Conservation (phyloP, 371 early-diverging fungal genomes). For the Sporodiniella umbellata region DNA sequence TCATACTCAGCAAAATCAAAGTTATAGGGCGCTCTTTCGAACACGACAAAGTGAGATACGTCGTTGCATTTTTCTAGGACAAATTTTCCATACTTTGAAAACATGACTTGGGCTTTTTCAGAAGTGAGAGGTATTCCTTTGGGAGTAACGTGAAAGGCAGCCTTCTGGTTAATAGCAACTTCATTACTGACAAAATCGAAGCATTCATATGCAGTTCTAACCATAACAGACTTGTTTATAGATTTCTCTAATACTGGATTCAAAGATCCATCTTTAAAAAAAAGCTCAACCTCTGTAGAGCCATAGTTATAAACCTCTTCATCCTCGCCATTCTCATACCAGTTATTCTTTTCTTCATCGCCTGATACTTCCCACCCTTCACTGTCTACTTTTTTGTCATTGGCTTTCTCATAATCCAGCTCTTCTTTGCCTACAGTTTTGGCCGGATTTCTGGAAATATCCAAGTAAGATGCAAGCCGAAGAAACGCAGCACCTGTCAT, state of each 20-base stretch:
- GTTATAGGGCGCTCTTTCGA: constrained; percentile 19
- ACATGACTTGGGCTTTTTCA: constrained; percentile 3
- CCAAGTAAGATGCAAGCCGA: constrained; percentile 27
- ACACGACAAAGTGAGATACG: constrained; percentile 28
- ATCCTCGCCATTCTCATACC: constrained; percentile 19
- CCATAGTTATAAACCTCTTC: constrained; percentile 42
- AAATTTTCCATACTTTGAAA: constrained; percentile 22
- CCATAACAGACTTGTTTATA: constrained; percentile 32
- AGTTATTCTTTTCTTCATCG: constrained; percentile 22
- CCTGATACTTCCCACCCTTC: constrained; percentile 42
- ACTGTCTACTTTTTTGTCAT: constrained; percentile 7
- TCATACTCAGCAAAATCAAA: constrained; percentile 4
- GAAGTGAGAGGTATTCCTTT: background rate
- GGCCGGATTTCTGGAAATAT: constrained; percentile 10
- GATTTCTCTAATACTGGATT: constrained; percentile 14
- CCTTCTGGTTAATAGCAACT: constrained; percentile 6
- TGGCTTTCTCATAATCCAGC: constrained; percentile 16
- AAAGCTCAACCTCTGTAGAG: constrained; percentile 23
- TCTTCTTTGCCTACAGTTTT: constrained; percentile 11
- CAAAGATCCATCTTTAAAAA: constrained; percentile 8
- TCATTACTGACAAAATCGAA: constrained; percentile 35
- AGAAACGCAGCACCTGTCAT: constrained; percentile 66
- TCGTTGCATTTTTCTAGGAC: constrained; percentile 23
- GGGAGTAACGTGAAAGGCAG: constrained; percentile 13
- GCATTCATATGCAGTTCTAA: constrained; percentile 33